Percentiles rank a stretch among this genome's conserved stretches.
These are phyloP conservation scores for Hyphochytrium catenoides DNA, from an alignment of 352 stramenopile species.

Conservation along the genomic window DNA sequence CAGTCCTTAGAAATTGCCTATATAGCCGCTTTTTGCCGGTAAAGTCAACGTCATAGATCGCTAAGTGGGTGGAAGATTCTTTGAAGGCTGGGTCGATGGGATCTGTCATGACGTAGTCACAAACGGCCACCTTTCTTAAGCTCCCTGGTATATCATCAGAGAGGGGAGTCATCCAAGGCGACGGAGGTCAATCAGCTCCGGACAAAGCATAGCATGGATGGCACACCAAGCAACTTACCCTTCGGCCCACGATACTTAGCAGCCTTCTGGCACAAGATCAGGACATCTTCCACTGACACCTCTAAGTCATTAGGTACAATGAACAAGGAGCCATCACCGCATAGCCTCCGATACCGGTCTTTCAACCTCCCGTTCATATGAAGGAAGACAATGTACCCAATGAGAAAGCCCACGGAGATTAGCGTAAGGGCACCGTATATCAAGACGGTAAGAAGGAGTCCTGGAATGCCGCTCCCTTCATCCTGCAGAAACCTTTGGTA, in stretches of 20 bases:
- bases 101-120: slow-evolving; percentile 45
- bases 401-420: slow-evolving; percentile 23
- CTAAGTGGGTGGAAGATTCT: slow-evolving; percentile 43
- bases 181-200: not conserved
- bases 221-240: not conserved
- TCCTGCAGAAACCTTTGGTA: slow-evolving; percentile 38
- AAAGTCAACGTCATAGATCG: slow-evolving; percentile 45
- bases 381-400: slow-evolving; percentile 49
- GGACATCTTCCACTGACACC: slow-evolving; percentile 37
- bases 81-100: slow-evolving; percentile 27
- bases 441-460: slow-evolving; percentile 42
- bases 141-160: slow-evolving; percentile 14
- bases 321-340: slow-evolving; percentile 33
- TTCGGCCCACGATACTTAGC: slow-evolving; percentile 11
- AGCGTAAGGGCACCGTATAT: slow-evolving; percentile 34
- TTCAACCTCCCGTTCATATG: slow-evolving; percentile 73
- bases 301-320: slow-evolving; percentile 70
- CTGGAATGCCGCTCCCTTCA: slow-evolving; percentile 46
- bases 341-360: slow-evolving; percentile 49
- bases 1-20: slow-evolving; percentile 57
- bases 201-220: not conserved
- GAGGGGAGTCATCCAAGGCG: not conserved
- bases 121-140: slow-evolving; percentile 44
- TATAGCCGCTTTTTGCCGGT: slow-evolving; percentile 28
- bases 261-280: slow-evolving; percentile 27